Base-by-base conservation (phyloP, 2,329 filamentous ascomycete genomes). In the Phaeosphaeria sp. region DNA sequence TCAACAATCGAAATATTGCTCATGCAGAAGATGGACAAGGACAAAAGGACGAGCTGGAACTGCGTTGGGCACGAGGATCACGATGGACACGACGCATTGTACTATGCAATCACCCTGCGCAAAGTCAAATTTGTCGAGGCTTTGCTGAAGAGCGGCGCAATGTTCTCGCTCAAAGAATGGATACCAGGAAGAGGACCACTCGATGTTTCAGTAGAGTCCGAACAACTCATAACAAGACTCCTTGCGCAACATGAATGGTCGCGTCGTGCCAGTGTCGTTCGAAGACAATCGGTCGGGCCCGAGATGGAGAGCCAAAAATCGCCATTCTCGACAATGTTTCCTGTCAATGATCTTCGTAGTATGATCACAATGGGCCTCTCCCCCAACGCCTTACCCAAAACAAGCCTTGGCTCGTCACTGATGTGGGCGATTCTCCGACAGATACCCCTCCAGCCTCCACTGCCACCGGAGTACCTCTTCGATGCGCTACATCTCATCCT, bases 31-130 rank as follows among this genome's bases (percentile, higher is more conserved):
- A 55, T 56, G 2, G 56, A 64, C 10, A 60, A 62, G 2, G 56
- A 64, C 10, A 60, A 62, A 21, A 62, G 60, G 52, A 62, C 52
- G 7, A 66, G 59, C 49, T 60, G 62, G 48, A 73, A 75, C 30
- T 76, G 72, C 50, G 64, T 71, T 11, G 63, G 62, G 7, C 73
- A 76, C 33, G 70, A 75, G 33, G 72, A 76, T 21, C 72, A 74
- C 47, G 60, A 66, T 36, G 60, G 64, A 17, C 60, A 52, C 0
- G 67, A 69, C 33, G 72, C 73, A 2, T 46, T 76, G 11, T 68
- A 65, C 60, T 74, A 72, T 52, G 71, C 73, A 9, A 66, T 65
- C 5, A 70, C 62, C 7, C 21, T 69, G 46, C 59, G 64, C 17
- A 76, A 75, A 46, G 56, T 56, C 1, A 10, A 49, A 4, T 76